Conservation (phyloP, 495 filamentous ascomycete genomes). For the Pseudomonodictys pantanalensis region DNA sequence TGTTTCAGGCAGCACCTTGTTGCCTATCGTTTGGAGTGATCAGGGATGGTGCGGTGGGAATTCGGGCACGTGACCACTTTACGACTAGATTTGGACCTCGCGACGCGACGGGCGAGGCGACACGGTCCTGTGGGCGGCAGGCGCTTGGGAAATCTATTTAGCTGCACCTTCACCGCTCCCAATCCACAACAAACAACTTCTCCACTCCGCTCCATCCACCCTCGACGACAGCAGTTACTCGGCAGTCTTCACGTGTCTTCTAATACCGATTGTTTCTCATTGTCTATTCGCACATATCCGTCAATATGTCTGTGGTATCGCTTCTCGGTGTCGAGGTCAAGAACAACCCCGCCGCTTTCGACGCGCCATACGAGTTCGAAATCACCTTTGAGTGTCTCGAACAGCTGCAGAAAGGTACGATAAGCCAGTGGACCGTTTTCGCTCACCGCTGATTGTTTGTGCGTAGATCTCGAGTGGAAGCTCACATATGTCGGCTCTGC, state of each 20-base stretch:
- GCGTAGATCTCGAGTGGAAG: slow-evolving; percentile 96
- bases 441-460: slow-evolving; percentile 23
- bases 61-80: slow-evolving; percentile 3
- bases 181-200: slow-evolving; percentile 2
- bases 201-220: neutral
- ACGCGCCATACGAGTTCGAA: slow-evolving; percentile 87
- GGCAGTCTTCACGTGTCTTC: neutral
- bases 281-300: slow-evolving; percentile 1
- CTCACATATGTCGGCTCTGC: slow-evolving; percentile 98
- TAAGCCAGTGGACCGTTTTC: neutral
- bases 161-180: slow-evolving; percentile 4
- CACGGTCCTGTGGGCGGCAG: neutral
- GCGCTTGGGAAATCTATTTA: slow-evolving; percentile 4
- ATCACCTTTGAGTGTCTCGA: slow-evolving; percentile 99
- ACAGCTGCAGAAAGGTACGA: slow-evolving; percentile 78
- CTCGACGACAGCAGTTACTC: neutral
- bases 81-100: neutral
- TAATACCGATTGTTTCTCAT: too few relatives aligned
- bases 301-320: slow-evolving; percentile 91
- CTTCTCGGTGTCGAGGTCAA: slow-evolving; percentile 89
- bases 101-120: neutral
- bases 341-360: slow-evolving; percentile 94
- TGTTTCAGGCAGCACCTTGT: too few relatives aligned
- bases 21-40: too few relatives aligned
- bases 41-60: too few relatives aligned